Base-by-base conservation (phyloP, 1,139 yeast species). In the Schwanniomyces etchellsii region DNA sequence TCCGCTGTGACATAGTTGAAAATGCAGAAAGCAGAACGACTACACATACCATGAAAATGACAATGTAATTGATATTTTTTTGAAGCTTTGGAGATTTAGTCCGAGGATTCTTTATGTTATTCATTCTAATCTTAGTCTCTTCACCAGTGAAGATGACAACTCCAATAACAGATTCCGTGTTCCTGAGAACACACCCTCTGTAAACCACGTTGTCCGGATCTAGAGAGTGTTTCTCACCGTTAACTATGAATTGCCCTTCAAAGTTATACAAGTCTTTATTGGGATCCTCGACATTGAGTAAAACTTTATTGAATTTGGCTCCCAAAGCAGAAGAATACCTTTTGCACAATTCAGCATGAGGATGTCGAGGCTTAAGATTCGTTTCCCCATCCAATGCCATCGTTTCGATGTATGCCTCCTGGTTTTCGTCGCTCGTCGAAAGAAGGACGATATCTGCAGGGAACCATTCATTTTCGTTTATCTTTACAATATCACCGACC, bases 341-440 rank as follows among this genome's bases (percentile, higher is more conserved):
- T 21, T 70, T 67, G 11, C 78, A 66, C 5, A 85, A 40, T 35
- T 80, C 84, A 1, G 71, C 63, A 37, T 81, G 81, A 0, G 96
- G 85, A 15, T 61, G 60, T 44, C 76, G 78, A 4, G 84, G 69
- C 53, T 91, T 91, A 38, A 91, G 64, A 48, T 88, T 89, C 0
- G 97, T 91, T 55, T 91, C 98, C 30, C 99, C 99, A 55, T 91
- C 98, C 28, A 91, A 64, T 1, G 96, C 98, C 91, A 91, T 89
- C 0, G 99, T 91, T 55, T 91, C 99, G 15, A 89, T 78, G 44
- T 77, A 85, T 1, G 94, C 81, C 42, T 81, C 84, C 34, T 81
- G 83, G 35, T 77, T 74, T 22, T 74, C 74, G 29, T 75, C 74
- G 29, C 65, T 61, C 2, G 91, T 74, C 2, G 85, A 70, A 27